These are phyloP conservation scores for Penicillium flavigenum DNA, from an alignment of 495 filamentous ascomycete species.

Conservation along the genomic window DNA sequence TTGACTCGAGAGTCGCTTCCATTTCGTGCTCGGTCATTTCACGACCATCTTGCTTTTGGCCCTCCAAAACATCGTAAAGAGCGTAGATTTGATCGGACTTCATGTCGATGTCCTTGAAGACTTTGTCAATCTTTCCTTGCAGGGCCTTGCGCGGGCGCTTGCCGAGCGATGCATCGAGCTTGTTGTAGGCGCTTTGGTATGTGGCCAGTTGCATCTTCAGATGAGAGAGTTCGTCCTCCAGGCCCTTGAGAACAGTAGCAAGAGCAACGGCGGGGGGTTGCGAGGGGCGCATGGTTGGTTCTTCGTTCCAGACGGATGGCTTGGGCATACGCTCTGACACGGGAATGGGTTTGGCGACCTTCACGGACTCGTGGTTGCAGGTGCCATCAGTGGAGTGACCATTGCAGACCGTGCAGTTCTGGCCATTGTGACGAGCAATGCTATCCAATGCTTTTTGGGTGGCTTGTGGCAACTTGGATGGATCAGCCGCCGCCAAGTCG, in stretches of 20 bases:
- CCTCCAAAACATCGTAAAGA: constrained; percentile 87
- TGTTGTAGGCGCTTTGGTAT: constrained; percentile 61
- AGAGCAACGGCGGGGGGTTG: constrained; percentile 73
- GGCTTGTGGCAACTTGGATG: constrained; percentile 42
- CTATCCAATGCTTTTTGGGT: constrained; percentile 59
- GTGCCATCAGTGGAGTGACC: constrained; percentile 44
- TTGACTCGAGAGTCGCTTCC: constrained; percentile 64
- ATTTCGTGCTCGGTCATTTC: constrained; percentile 65
- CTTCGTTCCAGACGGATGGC: constrained; percentile 55
- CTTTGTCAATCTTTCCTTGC: constrained; percentile 60
- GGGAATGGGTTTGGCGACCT: constrained; percentile 65
- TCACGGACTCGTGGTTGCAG: constrained; percentile 52
- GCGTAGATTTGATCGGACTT: constrained; percentile 88
- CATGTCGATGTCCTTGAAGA: constrained; percentile 65
- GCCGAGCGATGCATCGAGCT: constrained; percentile 65
- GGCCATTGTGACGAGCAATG: constrained; percentile 62
- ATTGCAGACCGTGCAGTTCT: constrained; percentile 73
- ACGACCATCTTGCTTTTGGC: constrained; percentile 63
- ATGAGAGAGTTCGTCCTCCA: constrained; percentile 81
- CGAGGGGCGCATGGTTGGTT: constrained; percentile 75
- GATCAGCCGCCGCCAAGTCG: constrained; percentile 34
- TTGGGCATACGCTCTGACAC: constrained; percentile 65
- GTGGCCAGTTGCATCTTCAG: constrained; percentile 64
- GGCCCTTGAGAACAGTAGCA: constrained; percentile 72
- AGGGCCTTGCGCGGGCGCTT: constrained; percentile 67